A percentile compares a stretch with the other conserved stretches of the same genome.
Conservation (phyloP, 2,329 filamentous ascomycete genomes). For the Nakataea oryzae region DNA sequence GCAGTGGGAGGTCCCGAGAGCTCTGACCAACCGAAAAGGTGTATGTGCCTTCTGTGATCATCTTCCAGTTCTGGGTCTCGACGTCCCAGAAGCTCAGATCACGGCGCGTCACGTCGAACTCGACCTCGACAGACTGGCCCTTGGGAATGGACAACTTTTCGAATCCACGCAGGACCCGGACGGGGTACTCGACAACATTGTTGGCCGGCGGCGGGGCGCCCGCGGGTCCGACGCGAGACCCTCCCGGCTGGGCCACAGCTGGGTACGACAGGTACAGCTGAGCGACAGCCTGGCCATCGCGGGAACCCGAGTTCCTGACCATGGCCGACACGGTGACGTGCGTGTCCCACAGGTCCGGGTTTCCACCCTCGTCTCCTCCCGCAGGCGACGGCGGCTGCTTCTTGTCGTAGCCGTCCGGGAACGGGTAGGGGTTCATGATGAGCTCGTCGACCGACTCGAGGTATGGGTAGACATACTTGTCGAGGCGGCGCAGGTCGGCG, state of each 20-base stretch:
- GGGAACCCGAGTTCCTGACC: constrained; percentile 41
- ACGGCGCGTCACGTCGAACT: constrained; percentile 34
- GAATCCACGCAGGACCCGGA: constrained; percentile 61
- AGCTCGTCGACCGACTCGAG: constrained; percentile 39
- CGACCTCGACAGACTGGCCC: constrained; percentile 30
- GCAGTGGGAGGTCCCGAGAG: constrained; percentile 9
- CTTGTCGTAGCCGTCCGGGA: constrained; percentile 44
- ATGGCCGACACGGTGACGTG: constrained; percentile 39
- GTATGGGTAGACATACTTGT: constrained; percentile 68
- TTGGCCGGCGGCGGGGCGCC: background rate
- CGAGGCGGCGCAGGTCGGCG: constrained; percentile 43
- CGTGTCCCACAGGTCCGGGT: constrained; percentile 52
- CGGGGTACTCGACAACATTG: constrained; percentile 11
- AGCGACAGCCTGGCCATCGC: constrained; percentile 29
- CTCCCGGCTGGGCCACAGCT: constrained; percentile 4
- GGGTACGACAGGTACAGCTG: constrained; percentile 38
- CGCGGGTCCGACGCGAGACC: background rate
- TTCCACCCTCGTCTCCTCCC: constrained; percentile 59
- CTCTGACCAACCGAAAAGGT: constrained; percentile 11
- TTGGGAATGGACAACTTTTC: constrained; percentile 53
- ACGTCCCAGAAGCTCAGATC: constrained; percentile 46
- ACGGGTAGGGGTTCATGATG: constrained; percentile 27
- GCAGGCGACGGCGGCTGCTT: constrained; percentile 45
- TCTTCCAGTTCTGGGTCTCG: constrained; percentile 35
- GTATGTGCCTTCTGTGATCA: constrained; percentile 12